Base-by-base conservation (phyloP, 345 rosid genomes). In the Camelina laxa region DNA sequence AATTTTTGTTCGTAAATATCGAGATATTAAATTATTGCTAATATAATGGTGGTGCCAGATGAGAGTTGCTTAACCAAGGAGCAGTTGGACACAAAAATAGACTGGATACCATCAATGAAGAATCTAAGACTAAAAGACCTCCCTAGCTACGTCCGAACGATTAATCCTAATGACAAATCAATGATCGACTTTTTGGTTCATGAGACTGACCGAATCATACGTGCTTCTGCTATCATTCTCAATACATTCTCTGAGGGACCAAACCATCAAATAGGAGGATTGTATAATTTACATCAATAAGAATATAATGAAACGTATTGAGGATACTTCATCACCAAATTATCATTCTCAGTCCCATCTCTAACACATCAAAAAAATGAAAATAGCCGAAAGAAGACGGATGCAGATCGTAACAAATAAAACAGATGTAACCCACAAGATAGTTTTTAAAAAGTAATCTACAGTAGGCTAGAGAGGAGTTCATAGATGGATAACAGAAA, bases 201-300 rank as follows among this genome's bases (percentile, higher is more conserved):
- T n/a, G n/a, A n/a, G n/a, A n/a, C n/a, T n/a, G n/a, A n/a, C n/a
- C n/a, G n/a, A n/a, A n/a, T n/a, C n/a, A n/a, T n/a, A n/a, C n/a
- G n/a, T n/a, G n/a, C n/a, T n/a, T n/a, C n/a, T n/a, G n/a, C n/a
- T n/a, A n/a, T n/a, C n/a, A n/a, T n/a, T n/a, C n/a, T n/a, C n/a
- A n/a, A n/a, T n/a, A n/a, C n/a, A n/a, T n/a, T n/a, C n/a, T 61
- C 20, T 33, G 15, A 72, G 22, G 55, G 59, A 49, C 68, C 39
- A 60, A 67, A 61, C 56, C 56, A 68, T 42, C 31, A 38, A 62
- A 53, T 33, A 5, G 58, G 27, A 51, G 50, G 27, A 51, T 15
- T 3, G 69, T n/a, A 21, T 75, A 75, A 75, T 75, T 51, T 61
- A 75, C 74, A 68, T 61, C 63, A 51, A 61, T 31, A 45, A 42